Percentiles rank a stretch among this genome's conserved stretches.
Conservation (phyloP, 208 protist genomes). For the Acanthamoeba culbertsoni region DNA sequence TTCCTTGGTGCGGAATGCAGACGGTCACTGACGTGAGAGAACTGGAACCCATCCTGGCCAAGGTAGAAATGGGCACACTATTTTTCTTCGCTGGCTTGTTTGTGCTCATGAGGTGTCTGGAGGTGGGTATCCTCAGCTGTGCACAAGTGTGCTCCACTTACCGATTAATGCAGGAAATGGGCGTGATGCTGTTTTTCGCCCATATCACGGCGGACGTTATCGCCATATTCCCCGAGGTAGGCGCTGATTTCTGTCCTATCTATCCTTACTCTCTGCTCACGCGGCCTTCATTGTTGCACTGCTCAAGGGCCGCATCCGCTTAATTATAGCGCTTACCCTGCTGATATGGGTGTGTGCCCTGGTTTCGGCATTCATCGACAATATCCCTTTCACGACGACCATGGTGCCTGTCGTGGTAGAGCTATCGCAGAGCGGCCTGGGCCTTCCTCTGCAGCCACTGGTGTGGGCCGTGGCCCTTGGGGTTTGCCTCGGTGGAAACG, state of each 20-base stretch:
- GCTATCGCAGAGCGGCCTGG: slow-evolving; percentile 62
- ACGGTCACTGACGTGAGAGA: slow-evolving; percentile 10
- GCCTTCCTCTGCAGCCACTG: slow-evolving; percentile 76
- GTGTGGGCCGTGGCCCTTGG: slow-evolving; percentile 80
- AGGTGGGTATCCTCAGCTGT: slow-evolving; percentile 75
- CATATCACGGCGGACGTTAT: neutral
- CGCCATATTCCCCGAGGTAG: neutral
- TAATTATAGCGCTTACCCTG: slow-evolving; percentile 64
- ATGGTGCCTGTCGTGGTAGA: slow-evolving; percentile 70
- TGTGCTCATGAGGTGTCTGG: slow-evolving; percentile 72
- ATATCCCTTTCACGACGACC: slow-evolving; percentile 55
- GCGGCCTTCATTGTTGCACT: neutral
- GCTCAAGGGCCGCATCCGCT: neutral
- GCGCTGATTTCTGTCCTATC: neutral
- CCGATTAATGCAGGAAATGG: slow-evolving; percentile 12
- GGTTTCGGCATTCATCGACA: slow-evolving; percentile 51
- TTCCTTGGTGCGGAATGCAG: neutral
- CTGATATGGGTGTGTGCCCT: slow-evolving; percentile 78
- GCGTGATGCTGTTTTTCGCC: neutral
- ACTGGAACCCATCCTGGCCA: slow-evolving; percentile 64
- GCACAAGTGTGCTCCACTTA: no score
- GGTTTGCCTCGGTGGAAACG: slow-evolving; percentile 81
- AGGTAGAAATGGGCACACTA: slow-evolving; percentile 77
- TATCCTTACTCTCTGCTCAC: neutral
- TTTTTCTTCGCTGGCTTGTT: slow-evolving; percentile 79